These are phyloP conservation scores for Aspergillus sp. DNA, from an alignment of 2,329 filamentous ascomycete genomes.

Conservation along the genomic window DNA sequence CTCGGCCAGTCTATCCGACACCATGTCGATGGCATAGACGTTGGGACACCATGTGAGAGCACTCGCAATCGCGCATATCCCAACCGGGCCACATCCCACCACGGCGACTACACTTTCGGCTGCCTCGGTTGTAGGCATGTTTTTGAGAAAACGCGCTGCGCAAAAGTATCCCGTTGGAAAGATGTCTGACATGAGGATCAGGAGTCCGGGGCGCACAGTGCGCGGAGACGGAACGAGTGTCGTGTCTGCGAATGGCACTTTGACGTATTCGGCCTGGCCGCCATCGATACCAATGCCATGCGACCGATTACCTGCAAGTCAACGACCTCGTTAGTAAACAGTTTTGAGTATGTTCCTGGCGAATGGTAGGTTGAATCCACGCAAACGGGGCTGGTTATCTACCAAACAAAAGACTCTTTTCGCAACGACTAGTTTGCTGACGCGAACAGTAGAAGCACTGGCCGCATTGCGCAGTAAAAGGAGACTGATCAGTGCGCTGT, in stretches of 20 bases:
- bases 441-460: conserved; percentile 63
- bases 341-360: no score
- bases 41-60: conserved; percentile 64
- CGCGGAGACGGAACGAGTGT: conserved; percentile 66
- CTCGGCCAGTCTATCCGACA: conserved; percentile 64
- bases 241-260: conserved; percentile 70
- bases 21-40: conserved; percentile 69
- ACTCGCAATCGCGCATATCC: conserved; percentile 70
- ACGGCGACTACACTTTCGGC: conserved; percentile 58
- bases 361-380: no score
- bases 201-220: conserved; percentile 55
- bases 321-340: no score
- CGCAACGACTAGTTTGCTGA: conserved; percentile 73
- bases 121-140: conserved; percentile 42
- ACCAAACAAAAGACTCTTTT: conserved; percentile 63
- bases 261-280: conserved; percentile 71
- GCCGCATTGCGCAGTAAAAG: conserved; percentile 74
- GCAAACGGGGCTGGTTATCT: conserved; percentile 36
- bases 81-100: conserved; percentile 78
- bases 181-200: conserved; percentile 83
- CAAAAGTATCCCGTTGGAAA: conserved; percentile 75
- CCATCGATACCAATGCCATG: no score
- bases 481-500: no score
- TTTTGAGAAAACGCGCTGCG: conserved; percentile 60
- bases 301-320: no score